phyloP scores from a whole-genome alignment of 176 grass and related monocot species.

The Alloteropsis semialata region DNA sequence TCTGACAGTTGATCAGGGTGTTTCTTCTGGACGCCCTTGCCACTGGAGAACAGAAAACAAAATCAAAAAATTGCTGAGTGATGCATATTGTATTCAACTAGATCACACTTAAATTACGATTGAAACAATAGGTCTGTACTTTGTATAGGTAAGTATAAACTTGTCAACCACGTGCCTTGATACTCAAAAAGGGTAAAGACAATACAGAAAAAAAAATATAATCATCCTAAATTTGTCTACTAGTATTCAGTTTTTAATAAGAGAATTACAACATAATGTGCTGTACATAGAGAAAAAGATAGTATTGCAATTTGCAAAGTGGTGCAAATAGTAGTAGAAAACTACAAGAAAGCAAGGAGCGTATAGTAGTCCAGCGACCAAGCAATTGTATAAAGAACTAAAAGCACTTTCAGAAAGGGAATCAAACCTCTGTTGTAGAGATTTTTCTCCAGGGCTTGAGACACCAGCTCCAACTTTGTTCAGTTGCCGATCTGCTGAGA shows the following conservation, averaged over 20 bases:
- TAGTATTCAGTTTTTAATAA: constrained; percentile 2
- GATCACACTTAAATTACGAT: neutral
- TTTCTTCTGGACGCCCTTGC: constrained; percentile 36
- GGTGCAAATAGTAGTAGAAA: neutral
- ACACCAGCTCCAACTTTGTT: constrained; percentile 28
- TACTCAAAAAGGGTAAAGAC: neutral
- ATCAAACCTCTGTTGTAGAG: constrained; percentile 39
- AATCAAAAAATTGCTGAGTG: constrained; percentile 14
- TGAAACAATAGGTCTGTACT: neutral
- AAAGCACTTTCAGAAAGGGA: neutral
- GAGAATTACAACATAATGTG: neutral
- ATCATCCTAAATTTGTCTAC: neutral
- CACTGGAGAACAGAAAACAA: constrained; percentile 34
- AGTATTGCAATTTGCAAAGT: neutral
- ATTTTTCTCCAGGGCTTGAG: constrained; percentile 40
- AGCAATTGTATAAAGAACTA: neutral
- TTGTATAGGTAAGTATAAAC: neutral
- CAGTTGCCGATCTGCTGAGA: constrained; percentile 12
- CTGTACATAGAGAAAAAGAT: neutral
- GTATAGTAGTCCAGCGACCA: neutral
- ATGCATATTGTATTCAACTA: neutral
- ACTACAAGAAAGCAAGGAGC: neutral
- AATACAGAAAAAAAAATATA: neutral
- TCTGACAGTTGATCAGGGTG: constrained; percentile 20
- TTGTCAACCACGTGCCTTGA: neutral